A percentile compares a stretch with the other conserved stretches of the same genome.
Conservation (phyloP, 805 yeast genomes). For the Starmerella tilneyi region DNA sequence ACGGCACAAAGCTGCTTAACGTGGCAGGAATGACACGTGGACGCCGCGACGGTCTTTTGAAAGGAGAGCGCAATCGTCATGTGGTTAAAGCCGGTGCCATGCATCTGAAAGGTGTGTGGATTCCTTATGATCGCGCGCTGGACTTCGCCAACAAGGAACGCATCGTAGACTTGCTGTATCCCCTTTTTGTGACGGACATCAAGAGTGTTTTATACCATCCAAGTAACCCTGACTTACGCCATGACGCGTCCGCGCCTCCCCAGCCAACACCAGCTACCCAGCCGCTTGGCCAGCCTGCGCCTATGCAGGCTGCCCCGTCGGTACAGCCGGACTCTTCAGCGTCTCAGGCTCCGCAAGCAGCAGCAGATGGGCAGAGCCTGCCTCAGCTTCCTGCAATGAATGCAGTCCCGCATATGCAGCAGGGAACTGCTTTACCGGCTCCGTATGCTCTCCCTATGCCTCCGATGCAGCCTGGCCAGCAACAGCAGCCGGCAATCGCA, state of each 20-base stretch:
- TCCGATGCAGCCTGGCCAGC: conserved; percentile 7
- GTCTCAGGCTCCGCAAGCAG: neutral
- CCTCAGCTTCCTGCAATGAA: conserved; percentile 9
- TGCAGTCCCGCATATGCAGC: conserved; percentile 4
- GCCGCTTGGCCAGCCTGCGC: conserved; percentile 14
- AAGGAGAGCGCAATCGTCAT: conserved; percentile 64
- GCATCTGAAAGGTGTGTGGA: conserved; percentile 87
- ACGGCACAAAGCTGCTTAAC: conserved; percentile 72
- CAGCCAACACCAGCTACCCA: conserved; percentile 3
- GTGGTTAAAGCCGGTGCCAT: conserved; percentile 79
- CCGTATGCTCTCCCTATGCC: conserved; percentile 4
- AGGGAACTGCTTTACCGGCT: conserved; percentile 1
- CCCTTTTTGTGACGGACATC: conserved; percentile 64
- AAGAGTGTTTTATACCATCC: conserved; percentile 37
- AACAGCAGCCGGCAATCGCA: neutral
- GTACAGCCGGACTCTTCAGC: conserved; percentile 2
- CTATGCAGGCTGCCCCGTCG: conserved; percentile 20
- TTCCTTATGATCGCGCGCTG: conserved; percentile 72
- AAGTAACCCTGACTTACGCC: conserved; percentile 14
- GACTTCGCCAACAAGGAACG: conserved; percentile 76
- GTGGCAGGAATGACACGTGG: conserved; percentile 86
- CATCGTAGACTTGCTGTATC: conserved; percentile 54
- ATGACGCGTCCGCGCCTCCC: neutral
- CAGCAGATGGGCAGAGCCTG: conserved; percentile 5
- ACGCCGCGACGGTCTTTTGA: conserved; percentile 71